Conservation (phyloP, 2,329 filamentous ascomycete genomes). For the Colletotrichum tamarilloi region DNA sequence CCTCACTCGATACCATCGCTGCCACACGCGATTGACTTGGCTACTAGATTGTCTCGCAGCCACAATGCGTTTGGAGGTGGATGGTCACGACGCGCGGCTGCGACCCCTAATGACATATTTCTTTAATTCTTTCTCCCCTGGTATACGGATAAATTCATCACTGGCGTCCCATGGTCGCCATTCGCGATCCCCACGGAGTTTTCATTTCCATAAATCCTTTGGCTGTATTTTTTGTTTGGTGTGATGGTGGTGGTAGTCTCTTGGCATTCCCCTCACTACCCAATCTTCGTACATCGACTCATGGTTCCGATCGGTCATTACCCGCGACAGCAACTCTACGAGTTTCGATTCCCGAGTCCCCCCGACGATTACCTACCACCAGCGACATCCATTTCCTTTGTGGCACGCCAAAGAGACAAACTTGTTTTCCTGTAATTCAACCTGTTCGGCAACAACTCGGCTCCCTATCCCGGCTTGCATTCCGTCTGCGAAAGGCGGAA, state of each 20-base stretch:
- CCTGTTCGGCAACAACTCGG: not conserved
- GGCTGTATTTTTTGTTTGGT: slow-evolving; percentile 13
- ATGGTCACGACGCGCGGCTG: not conserved
- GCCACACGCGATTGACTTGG: not conserved
- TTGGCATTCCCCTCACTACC: not conserved
- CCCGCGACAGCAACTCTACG: too few relatives aligned
- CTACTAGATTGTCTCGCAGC: not conserved
- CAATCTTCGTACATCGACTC: too few relatives aligned
- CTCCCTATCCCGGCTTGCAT: not conserved
- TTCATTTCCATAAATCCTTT: slow-evolving; percentile 33
- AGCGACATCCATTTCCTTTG: not conserved
- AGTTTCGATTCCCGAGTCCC: not conserved
- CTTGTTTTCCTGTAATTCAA: not conserved
- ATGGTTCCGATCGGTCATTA: too few relatives aligned
- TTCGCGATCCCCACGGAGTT: slow-evolving; percentile 31
- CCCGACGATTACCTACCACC: not conserved
- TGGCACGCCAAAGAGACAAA: not conserved
- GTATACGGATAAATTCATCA: slow-evolving; percentile 39
- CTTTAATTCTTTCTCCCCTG: slow-evolving; percentile 37
- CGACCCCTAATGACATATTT: slow-evolving; percentile 38
- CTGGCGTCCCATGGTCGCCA: slow-evolving; percentile 32
- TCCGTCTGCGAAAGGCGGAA: not conserved
- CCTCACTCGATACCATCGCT: not conserved
- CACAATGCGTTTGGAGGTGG: not conserved
- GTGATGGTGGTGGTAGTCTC: not conserved